A percentile compares a stretch with the other conserved stretches of the same genome.
Evolutionary conservation across 495 filamentous ascomycete genomes (phyloP).

Genomic region (Penicillium ochrochloron): DNA sequence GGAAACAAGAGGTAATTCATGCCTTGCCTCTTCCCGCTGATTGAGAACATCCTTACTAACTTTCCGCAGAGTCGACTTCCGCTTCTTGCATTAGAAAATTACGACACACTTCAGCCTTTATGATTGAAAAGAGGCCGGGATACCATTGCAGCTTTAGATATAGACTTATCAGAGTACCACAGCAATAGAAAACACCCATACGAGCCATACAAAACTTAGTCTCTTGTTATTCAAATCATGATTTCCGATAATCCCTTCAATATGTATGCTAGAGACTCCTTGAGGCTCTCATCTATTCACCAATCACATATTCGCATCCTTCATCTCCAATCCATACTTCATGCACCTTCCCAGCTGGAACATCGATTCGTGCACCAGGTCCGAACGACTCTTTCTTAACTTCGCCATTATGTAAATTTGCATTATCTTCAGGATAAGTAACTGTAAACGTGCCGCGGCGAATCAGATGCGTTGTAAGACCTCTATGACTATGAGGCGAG

Average conservation of each 20-base stretch:
- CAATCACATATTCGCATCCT: constrained; percentile 87
- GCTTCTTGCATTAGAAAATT: constrained; percentile 51
- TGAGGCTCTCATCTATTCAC: constrained; percentile 53
- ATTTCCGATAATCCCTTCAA: no score
- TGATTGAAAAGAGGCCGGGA: background rate
- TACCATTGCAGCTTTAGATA: background rate
- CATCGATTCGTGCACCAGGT: constrained; percentile 72
- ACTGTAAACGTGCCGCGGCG: constrained; percentile 72
- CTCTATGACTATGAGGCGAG: constrained; percentile 70
- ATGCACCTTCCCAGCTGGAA: constrained; percentile 70
- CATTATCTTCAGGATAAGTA: constrained; percentile 69
- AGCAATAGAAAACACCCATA: background rate
- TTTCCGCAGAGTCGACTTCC: constrained; percentile 53
- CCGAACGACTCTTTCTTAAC: constrained; percentile 68
- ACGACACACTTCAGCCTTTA: background rate
- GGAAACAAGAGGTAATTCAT: constrained; percentile 68
- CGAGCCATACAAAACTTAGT: background rate
- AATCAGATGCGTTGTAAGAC: constrained; percentile 78
- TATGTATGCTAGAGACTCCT: background rate
- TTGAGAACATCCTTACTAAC: constrained; percentile 2
- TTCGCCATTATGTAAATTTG: constrained; percentile 38
- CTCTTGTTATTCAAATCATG: background rate
- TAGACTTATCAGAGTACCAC: background rate
- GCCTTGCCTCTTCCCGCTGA: background rate
- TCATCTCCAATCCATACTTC: constrained; percentile 82